These are phyloP conservation scores for Hortaea werneckii DNA, from an alignment of 2,329 filamentous ascomycete genomes.

Conservation along the genomic window DNA sequence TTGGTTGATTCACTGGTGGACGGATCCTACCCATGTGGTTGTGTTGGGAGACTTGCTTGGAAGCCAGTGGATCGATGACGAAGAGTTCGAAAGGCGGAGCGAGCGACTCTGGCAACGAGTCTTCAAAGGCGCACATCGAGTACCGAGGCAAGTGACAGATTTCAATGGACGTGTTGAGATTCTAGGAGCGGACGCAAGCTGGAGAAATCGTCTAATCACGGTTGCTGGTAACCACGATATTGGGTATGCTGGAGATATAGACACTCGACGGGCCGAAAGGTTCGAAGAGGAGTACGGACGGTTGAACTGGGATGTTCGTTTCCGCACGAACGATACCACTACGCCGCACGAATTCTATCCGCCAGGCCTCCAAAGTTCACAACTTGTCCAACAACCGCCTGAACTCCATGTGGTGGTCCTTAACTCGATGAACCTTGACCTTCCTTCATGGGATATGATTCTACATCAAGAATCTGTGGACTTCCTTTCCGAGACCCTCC, in stretches of 20 bases:
- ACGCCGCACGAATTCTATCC: not conserved
- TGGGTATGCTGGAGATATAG: slow-evolving; percentile 88
- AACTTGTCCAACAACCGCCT: slow-evolving; percentile 34
- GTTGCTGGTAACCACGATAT: slow-evolving; percentile 94
- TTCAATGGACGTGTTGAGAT: slow-evolving; percentile 26
- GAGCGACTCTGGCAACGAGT: slow-evolving; percentile 19
- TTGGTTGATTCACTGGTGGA: slow-evolving; percentile 73
- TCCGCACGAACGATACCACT: slow-evolving; percentile 35
- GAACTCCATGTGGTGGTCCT: slow-evolving; percentile 74
- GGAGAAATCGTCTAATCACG: slow-evolving; percentile 74
- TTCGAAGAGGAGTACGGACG: slow-evolving; percentile 82
- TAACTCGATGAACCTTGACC: slow-evolving; percentile 91
- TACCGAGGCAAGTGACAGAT: slow-evolving; percentile 21
- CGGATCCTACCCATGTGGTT: slow-evolving; percentile 71
- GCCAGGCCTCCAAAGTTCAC: not conserved
- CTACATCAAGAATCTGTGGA: slow-evolving; percentile 68
- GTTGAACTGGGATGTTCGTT: slow-evolving; percentile 78
- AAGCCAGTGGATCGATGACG: slow-evolving; percentile 85
- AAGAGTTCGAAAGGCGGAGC: slow-evolving; percentile 68
- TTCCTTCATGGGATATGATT: slow-evolving; percentile 55
- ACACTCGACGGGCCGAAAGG: slow-evolving; percentile 59
- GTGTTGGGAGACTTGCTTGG: slow-evolving; percentile 87
- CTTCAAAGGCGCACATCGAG: slow-evolving; percentile 16
- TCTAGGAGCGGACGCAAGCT: slow-evolving; percentile 42
- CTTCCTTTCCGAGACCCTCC: slow-evolving; percentile 52